phyloP scores from a whole-genome alignment of 345 rosid species.

The Carallia pectinifolia region DNA sequence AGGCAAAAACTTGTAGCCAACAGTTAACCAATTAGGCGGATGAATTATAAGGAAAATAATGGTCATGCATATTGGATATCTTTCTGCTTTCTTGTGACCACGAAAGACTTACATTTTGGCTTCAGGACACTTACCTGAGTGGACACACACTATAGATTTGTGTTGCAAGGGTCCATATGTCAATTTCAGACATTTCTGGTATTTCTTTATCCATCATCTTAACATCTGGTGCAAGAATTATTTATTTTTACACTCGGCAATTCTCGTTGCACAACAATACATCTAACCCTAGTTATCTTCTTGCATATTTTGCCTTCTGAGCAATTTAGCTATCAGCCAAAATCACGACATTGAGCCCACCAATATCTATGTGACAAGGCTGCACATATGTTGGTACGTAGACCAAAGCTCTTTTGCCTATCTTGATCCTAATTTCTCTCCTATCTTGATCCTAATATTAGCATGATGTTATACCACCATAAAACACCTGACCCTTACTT shows the following conservation, averaged over 20 bases:
- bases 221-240: conserved; percentile 90
- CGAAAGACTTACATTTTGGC: not conserved
- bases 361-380: not conserved
- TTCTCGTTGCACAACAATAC: not conserved
- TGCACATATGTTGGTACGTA: not conserved
- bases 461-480: not conserved
- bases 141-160: conserved; percentile 51
- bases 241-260: not conserved
- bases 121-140: conserved; percentile 16
- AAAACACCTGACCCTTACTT: not conserved
- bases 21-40: too few species aligned
- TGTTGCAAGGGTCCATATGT: conserved; percentile 97
- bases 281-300: not conserved
- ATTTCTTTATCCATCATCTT: conserved; percentile 83
- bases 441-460: not conserved
- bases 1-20: too few species aligned
- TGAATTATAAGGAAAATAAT: too few species aligned
- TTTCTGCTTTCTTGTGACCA: too few species aligned
- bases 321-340: not conserved
- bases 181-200: conserved; percentile 79
- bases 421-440: too few species aligned
- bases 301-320: not conserved
- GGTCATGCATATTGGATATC: too few species aligned
- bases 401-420: not conserved
- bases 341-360: not conserved